Conservation (phyloP, 768 basidiomycete species). For the Mycena haematopus region DNA sequence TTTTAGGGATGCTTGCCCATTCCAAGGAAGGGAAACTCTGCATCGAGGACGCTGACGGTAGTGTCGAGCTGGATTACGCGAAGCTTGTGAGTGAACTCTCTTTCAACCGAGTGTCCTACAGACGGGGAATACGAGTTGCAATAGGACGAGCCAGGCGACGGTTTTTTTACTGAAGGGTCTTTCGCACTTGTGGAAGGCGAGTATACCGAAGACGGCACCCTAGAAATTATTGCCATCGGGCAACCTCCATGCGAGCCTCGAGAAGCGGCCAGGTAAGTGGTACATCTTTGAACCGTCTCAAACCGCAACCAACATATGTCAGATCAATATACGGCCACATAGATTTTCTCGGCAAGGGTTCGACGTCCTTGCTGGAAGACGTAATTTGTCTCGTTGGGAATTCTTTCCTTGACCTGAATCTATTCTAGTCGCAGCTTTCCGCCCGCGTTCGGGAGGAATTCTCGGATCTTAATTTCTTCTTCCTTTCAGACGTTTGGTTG, state of each 20-base stretch:
- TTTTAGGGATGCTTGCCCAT: slow-evolving; percentile 91
- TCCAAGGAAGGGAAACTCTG: slow-evolving; percentile 91
- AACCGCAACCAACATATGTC: slow-evolving; percentile 13
- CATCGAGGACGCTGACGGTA: slow-evolving; percentile 93
- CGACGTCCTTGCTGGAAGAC: slow-evolving; percentile 89
- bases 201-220: slow-evolving; percentile 89
- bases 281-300: background rate
- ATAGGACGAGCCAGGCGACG: slow-evolving; percentile 90
- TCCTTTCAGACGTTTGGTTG: slow-evolving; percentile 95
- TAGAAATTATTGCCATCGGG: slow-evolving; percentile 92
- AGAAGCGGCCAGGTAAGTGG: slow-evolving; percentile 72
- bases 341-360: slow-evolving; percentile 95
- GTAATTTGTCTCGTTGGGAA: slow-evolving; percentile 49
- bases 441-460: slow-evolving; percentile 71
- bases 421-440: slow-evolving; percentile 61
- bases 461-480: slow-evolving; percentile 84
- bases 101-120: slow-evolving; percentile 12
- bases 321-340: slow-evolving; percentile 96
- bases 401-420: slow-evolving; percentile 6
- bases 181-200: slow-evolving; percentile 96
- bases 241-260: slow-evolving; percentile 96
- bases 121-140: slow-evolving; percentile 30
- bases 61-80: slow-evolving; percentile 86
- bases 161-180: slow-evolving; percentile 94
- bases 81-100: slow-evolving; percentile 65